These are phyloP conservation scores for Coemansia sp. DNA, from an alignment of 371 early-diverging fungal genomes.

Conservation along the genomic window DNA sequence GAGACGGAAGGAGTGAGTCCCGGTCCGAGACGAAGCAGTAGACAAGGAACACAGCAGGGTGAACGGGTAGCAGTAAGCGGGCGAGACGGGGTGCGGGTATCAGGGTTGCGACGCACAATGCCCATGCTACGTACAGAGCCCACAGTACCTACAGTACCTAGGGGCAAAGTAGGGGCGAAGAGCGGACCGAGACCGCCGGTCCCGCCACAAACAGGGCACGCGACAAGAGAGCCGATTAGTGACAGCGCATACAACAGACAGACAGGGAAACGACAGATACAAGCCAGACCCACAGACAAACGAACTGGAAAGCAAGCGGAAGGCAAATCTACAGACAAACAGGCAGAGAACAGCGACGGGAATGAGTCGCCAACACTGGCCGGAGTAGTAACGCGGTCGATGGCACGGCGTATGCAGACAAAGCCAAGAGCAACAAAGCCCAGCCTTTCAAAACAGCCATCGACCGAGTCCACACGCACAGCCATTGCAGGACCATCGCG, in stretches of 20 bases:
- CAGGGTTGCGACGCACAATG: not conserved
- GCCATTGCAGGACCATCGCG: not conserved
- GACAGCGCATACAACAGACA: too few relatives aligned
- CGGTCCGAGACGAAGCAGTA: conserved; percentile 10
- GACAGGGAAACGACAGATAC: too few relatives aligned
- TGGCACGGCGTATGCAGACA: conserved; percentile 37
- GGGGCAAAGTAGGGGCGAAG: not conserved
- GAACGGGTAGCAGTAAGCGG: not conserved
- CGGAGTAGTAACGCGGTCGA: conserved; percentile 39
- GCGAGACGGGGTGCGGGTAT: not conserved
- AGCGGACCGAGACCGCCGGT: conserved; percentile 4
- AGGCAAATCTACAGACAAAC: not conserved
- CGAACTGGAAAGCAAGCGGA: too few relatives aligned
- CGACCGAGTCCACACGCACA: conserved; percentile 10
- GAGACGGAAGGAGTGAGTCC: not conserved
- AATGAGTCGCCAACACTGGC: conserved; percentile 22
- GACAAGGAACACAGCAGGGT: conserved; percentile 1
- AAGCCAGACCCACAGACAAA: too few relatives aligned
- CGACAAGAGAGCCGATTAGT: too few relatives aligned
- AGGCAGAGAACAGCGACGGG: not conserved
- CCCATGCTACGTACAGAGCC: not conserved
- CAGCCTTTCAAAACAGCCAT: not conserved
- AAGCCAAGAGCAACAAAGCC: conserved; percentile 2
- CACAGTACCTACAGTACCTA: not conserved
- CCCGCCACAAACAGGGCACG: not conserved